Evolutionary conservation across 345 rosid genomes (phyloP).

Genomic region (Citrus glauca): DNA sequence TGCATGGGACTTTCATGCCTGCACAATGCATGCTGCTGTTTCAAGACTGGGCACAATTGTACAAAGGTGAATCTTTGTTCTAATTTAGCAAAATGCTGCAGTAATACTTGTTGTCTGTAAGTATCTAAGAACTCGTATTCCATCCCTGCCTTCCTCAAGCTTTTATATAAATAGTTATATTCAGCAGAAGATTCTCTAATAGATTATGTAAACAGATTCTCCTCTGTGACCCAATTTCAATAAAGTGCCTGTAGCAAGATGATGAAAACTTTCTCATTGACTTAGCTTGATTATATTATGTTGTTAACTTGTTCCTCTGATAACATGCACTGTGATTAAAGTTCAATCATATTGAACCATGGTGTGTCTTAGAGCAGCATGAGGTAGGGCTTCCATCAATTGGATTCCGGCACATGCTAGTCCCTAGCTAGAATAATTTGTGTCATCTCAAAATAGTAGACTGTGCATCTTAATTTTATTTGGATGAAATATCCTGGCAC

Average conservation of each 20-base stretch:
- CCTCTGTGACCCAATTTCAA: neutral
- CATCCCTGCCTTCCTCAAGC: neutral
- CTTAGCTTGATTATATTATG: neutral
- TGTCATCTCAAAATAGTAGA: neutral
- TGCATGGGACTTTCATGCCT: constrained; percentile 9
- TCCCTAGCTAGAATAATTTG: neutral
- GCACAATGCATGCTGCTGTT: constrained; percentile 6
- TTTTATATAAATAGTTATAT: neutral
- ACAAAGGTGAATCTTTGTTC: constrained; percentile 19
- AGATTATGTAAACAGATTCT: neutral
- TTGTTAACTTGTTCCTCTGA: neutral
- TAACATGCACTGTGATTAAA: neutral
- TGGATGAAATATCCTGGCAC: neutral
- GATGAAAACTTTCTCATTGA: neutral
- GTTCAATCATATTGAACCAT: neutral
- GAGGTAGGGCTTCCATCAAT: neutral
- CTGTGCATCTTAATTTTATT: neutral
- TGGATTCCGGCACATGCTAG: neutral
- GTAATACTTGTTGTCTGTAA: constrained; percentile 17
- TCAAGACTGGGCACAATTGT: neutral
- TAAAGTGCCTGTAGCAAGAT: neutral
- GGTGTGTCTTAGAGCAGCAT: neutral
- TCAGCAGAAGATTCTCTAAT: neutral
- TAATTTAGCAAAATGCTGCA: constrained; percentile 10
- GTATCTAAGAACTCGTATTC: neutral